phyloP scores from a whole-genome alignment of 768 basidiomycete species.

The Mycena indigotica region DNA sequence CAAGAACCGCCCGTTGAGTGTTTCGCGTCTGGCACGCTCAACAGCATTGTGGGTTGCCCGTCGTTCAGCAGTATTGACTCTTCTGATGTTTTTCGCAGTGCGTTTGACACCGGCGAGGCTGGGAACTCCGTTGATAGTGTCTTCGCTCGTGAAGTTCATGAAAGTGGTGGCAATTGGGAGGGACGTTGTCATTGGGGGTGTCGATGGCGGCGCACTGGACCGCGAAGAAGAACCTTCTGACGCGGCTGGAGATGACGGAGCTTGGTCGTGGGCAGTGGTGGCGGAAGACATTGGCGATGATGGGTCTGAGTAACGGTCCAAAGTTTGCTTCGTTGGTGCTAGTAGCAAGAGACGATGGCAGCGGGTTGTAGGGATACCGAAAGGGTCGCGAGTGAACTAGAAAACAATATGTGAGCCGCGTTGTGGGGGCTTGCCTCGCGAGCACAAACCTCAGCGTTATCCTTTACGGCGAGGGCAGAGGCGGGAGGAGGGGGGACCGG shows the following conservation, averaged over 20 bases:
- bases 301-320: neutral
- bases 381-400: conserved; percentile 1
- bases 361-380: neutral
- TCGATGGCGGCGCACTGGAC: conserved; percentile 14
- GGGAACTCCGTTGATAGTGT: conserved; percentile 12
- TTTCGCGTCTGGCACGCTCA: conserved; percentile 74
- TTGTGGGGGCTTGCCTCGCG: neutral
- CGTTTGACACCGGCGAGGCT: conserved; percentile 22
- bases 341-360: neutral
- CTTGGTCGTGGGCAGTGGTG: neutral
- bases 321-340: neutral
- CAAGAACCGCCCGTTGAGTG: conserved; percentile 71
- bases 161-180: conserved; percentile 33
- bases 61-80: conserved; percentile 78
- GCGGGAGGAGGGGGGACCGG: neutral
- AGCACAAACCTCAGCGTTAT: neutral
- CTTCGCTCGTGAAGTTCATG: conserved; percentile 23
- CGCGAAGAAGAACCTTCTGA: conserved; percentile 3
- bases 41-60: conserved; percentile 80
- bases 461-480: neutral
- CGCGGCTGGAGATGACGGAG: neutral
- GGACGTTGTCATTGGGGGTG: conserved; percentile 9
- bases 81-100: conserved; percentile 63
- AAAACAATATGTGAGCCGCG: neutral
- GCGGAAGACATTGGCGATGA: neutral